Conservation (phyloP, 2,329 filamentous ascomycete species). For the Colletotrichum sp. region DNA sequence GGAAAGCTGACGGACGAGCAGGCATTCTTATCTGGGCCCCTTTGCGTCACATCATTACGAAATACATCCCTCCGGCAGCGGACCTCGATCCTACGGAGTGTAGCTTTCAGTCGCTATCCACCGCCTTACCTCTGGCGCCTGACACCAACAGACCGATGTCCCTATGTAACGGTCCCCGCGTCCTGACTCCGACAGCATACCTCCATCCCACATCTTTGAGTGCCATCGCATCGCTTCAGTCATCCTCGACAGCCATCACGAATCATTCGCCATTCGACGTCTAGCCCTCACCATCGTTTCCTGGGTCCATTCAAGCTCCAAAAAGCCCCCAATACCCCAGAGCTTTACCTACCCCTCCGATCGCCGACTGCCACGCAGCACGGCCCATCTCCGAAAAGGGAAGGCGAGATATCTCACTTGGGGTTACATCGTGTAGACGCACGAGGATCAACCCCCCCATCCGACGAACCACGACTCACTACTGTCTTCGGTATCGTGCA, state of each 20-base stretch:
- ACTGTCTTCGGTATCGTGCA: neutral
- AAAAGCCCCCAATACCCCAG: neutral
- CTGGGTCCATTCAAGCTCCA: neutral
- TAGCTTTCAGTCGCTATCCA: neutral
- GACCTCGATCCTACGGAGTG: neutral
- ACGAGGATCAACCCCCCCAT: neutral
- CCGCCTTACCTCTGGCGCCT: neutral
- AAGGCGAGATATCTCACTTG: constrained; percentile 8
- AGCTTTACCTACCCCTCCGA: neutral
- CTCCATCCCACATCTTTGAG: neutral
- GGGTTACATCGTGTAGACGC: constrained; percentile 4
- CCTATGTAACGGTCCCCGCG: neutral
- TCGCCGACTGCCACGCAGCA: neutral
- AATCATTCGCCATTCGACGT: neutral
- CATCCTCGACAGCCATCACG: neutral
- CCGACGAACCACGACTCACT: neutral
- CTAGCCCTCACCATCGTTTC: neutral
- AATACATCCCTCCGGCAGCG: neutral
- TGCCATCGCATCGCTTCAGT: neutral
- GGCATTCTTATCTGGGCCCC: neutral
- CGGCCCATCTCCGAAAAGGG: neutral
- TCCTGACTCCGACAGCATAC: neutral
- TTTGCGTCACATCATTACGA: neutral
- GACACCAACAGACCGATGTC: neutral
- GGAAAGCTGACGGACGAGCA: neutral